Evolutionary conservation across 768 basidiomycete species (phyloP), one percentile per base, ranked within the genome.

Genomic region (Pleurotus platypus): DNA sequence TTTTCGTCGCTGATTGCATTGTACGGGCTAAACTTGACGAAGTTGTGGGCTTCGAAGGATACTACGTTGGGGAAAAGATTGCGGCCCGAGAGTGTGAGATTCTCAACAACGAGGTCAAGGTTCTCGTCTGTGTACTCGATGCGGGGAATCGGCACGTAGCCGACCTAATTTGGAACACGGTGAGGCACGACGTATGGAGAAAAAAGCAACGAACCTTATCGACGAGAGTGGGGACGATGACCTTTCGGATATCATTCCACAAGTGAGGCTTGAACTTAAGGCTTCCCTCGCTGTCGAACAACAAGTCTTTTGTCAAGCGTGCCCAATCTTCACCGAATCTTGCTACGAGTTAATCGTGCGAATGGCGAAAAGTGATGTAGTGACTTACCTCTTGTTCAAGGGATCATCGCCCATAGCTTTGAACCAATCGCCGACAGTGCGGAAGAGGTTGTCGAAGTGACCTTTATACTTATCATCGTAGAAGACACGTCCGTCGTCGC

Each of bases 81-180:
- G 42, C 86, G 83, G 7, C 92, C 92, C 59, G 90, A 86, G 15
- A 95, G 78, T 1, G 90, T 89, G 35, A 98, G 81, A 70, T 96
- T 98, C 78, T 98, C 96, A 60, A 98, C 84, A 57, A 96, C 91
- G 45, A 97, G 80, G 63, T 97, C 95, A 59, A 95, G 73, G 5
- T 78, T 67, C 51, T 92, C 87, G 70, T 96, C 93, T 37, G 89
- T 88, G 74, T 97, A 98, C 71, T 97, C 95, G 67, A 94, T 84
- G 37, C 94, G 87, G 0, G 96, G 96, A 61, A 98, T 95, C 8
- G 30, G 30, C 2, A 35, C 30, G 30, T 35, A 35, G 30, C 30
- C 30, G 30, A 35, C 30, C 30, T 35, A 2, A 8, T 30, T 30
- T 30, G 30, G 6, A 6, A 6, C 1, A 30, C 30, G 30, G 5